These are phyloP conservation scores for Spergularia marina DNA, from an alignment of 148 eudicot species.

Conservation along the genomic window DNA sequence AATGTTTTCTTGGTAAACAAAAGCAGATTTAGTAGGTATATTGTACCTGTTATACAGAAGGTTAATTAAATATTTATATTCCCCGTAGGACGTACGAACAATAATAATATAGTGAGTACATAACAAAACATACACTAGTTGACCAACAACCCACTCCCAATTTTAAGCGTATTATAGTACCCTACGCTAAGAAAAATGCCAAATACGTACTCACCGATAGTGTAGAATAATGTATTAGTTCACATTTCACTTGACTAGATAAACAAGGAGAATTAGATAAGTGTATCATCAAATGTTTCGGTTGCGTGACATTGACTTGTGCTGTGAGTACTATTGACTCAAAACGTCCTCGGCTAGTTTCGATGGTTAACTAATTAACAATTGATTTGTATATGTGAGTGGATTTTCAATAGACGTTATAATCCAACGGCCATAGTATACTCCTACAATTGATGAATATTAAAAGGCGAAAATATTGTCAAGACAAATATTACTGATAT, in stretches of 20 bases:
- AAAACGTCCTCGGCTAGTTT: no score
- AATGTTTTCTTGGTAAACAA: no score
- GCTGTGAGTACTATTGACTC: neutral
- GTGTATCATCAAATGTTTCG: slow-evolving; percentile 1
- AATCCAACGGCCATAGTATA: no score
- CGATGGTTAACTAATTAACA: no score
- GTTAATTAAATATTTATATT: neutral
- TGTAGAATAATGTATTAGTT: no score
- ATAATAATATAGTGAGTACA: neutral
- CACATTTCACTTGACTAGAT: no score
- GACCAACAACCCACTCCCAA: slow-evolving; percentile 23
- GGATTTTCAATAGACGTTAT: no score
- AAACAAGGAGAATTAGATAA: neutral
- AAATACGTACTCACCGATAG: no score
- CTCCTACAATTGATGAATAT: no score
- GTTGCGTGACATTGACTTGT: slow-evolving; percentile 4
- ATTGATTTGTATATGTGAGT: no score
- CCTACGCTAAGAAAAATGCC: neutral
- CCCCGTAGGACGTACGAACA: neutral
- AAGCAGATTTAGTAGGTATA: slow-evolving; percentile 19
- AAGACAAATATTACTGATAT: no score
- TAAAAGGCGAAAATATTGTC: no score
- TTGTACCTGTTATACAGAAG: slow-evolving; percentile 19
- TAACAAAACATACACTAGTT: neutral
- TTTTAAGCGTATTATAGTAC: neutral